Percentiles rank a stretch among this genome's conserved stretches.
phyloP scores from a whole-genome alignment of 2,329 filamentous ascomycete species.

The Bisporella sp. region DNA sequence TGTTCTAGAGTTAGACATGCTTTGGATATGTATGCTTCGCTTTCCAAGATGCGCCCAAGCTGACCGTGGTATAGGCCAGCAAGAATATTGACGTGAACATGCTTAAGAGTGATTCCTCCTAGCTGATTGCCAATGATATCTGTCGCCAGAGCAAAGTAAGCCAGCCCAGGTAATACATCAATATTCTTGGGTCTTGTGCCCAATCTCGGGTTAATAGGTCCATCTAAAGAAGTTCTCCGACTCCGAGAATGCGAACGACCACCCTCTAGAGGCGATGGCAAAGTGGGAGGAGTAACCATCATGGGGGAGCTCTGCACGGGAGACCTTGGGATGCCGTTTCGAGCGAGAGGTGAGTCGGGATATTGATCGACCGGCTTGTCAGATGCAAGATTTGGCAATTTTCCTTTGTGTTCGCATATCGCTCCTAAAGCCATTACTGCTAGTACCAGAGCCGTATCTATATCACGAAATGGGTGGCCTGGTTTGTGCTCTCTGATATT shows the following conservation, averaged over 20 bases:
- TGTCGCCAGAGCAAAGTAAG: constrained; percentile 81
- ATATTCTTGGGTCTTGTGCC: constrained; percentile 49
- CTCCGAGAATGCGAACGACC: constrained; percentile 32
- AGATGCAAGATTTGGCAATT: constrained; percentile 52
- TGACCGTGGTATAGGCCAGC: constrained; percentile 87
- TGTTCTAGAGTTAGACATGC: constrained; percentile 57
- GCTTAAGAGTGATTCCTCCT: constrained; percentile 73
- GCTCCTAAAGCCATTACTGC: constrained; percentile 81
- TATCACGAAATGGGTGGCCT: constrained; percentile 54
- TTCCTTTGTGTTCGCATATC: constrained; percentile 56
- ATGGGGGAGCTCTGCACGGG: constrained; percentile 50
- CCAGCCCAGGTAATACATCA: constrained; percentile 80
- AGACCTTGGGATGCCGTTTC: constrained; percentile 46
- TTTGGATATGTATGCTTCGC: constrained; percentile 56
- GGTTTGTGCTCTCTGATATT: constrained; percentile 30
- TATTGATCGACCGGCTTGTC: constrained; percentile 13
- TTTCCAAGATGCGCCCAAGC: constrained; percentile 78
- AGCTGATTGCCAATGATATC: constrained; percentile 79
- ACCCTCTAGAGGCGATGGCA: constrained; percentile 46
- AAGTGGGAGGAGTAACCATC: constrained; percentile 33
- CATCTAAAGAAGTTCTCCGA: constrained; percentile 45
- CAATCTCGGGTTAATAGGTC: constrained; percentile 14
- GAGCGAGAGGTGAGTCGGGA: constrained; percentile 25
- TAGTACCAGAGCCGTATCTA: constrained; percentile 75
- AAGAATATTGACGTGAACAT: constrained; percentile 79